A percentile compares a stretch with the other conserved stretches of the same genome.
Evolutionary conservation across 2,329 filamentous ascomycete species (phyloP).

Genomic region (Phaeomoniella chlamydospora): DNA sequence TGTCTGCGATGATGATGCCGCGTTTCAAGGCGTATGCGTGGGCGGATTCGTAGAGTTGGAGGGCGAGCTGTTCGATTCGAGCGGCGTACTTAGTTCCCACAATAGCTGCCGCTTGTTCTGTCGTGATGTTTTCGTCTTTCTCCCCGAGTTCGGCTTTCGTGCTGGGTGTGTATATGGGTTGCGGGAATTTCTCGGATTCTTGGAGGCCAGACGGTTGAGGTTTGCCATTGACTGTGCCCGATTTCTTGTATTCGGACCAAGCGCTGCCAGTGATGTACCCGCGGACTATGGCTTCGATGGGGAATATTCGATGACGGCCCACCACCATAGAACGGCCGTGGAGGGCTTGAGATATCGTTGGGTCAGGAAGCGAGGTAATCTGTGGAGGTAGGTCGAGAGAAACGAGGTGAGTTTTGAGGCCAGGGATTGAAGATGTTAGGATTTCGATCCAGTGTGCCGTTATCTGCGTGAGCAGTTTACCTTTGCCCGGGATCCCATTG

Average conservation of each 20-base stretch:
- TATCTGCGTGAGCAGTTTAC: constrained; percentile 51
- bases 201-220: constrained; percentile 50
- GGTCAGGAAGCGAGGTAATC: constrained; percentile 17
- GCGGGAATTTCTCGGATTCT: constrained; percentile 55
- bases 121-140: constrained; percentile 77
- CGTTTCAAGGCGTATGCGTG: constrained; percentile 48
- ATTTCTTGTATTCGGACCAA: constrained; percentile 62
- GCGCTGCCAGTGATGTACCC: constrained; percentile 81
- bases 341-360: constrained; percentile 30
- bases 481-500: constrained; percentile 60
- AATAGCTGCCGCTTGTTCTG: constrained; percentile 46
- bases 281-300: constrained; percentile 72
- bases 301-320: constrained; percentile 57
- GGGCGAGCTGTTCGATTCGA: constrained; percentile 49
- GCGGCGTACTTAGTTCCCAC: constrained; percentile 51
- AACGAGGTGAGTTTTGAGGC: constrained; percentile 49
- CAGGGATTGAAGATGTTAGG: constrained; percentile 40
- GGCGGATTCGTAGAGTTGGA: constrained; percentile 49
- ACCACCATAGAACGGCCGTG: constrained; percentile 64
- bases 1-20: constrained; percentile 65
- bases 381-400: constrained; percentile 39
- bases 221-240: constrained; percentile 69
- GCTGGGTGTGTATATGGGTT: constrained; percentile 64
- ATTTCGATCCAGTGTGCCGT: constrained; percentile 55
- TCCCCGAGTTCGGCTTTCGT: constrained; percentile 71